A percentile compares a stretch with the other conserved stretches of the same genome.
These are phyloP conservation scores for Grosmannia clavigera DNA, from an alignment of 2,329 filamentous ascomycete species.

Conservation along the genomic window DNA sequence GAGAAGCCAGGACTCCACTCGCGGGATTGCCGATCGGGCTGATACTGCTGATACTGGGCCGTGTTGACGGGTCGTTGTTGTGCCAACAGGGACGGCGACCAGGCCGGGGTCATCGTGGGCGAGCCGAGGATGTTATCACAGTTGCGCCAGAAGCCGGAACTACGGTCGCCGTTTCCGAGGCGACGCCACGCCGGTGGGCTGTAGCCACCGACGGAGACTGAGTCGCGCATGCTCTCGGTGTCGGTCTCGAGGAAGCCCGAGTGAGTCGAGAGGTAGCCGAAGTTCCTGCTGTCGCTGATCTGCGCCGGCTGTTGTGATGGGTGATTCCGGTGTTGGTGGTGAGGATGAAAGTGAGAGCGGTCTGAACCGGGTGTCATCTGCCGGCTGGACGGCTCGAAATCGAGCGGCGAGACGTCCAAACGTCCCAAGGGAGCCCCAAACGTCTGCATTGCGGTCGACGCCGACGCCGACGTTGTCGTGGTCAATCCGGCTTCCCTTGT, in stretches of 20 bases:
- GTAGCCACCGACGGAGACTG: slow-evolving; percentile 41
- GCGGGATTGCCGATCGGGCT: slow-evolving; percentile 9
- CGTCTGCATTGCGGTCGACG: slow-evolving; percentile 12
- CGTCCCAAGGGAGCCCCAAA: slow-evolving; percentile 17
- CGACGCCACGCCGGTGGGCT: slow-evolving; percentile 49
- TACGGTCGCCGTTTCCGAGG: slow-evolving; percentile 46
- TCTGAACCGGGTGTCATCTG: slow-evolving; percentile 6
- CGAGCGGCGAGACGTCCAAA: slow-evolving; percentile 41
- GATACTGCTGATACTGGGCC: not conserved
- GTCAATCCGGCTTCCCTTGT: slow-evolving; percentile 8
- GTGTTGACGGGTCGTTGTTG: not conserved
- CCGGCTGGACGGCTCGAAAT: slow-evolving; percentile 36
- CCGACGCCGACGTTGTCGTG: slow-evolving; percentile 7
- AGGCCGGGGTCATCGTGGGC: slow-evolving; percentile 5
- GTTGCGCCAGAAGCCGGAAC: slow-evolving; percentile 47
- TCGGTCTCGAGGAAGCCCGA: slow-evolving; percentile 28
- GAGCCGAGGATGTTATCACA: slow-evolving; percentile 41
- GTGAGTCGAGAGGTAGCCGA: slow-evolving; percentile 29
- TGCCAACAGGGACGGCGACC: not conserved
- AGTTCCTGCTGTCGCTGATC: slow-evolving; percentile 17
- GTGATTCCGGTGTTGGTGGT: not conserved
- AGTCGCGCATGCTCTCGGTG: slow-evolving; percentile 29
- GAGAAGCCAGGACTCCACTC: slow-evolving; percentile 23
- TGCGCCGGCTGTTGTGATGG: not conserved
- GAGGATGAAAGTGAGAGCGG: not conserved